Conservation (phyloP, 2,329 filamentous ascomycete genomes). For the Sporothrix schenckii region DNA sequence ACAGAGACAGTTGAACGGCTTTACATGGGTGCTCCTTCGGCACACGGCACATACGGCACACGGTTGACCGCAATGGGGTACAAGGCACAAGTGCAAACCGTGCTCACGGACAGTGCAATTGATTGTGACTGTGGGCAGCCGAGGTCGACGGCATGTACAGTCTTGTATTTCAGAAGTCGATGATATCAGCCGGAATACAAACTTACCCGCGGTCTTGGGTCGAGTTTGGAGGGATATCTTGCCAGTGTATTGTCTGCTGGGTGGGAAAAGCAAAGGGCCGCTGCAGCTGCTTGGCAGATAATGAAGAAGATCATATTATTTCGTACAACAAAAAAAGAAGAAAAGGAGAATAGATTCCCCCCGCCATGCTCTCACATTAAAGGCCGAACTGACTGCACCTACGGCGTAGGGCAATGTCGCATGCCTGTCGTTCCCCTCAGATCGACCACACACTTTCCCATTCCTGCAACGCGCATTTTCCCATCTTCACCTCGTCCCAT, state of each 20-base stretch:
- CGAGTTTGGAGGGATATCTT: neutral
- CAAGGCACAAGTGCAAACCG: neutral
- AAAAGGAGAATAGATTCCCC: neutral
- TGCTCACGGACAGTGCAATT: neutral
- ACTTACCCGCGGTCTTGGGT: constrained; percentile 11
- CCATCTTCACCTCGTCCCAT: neutral
- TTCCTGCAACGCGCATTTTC: too few species aligned
- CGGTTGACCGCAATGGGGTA: neutral
- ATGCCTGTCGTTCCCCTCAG: neutral
- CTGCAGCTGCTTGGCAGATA: neutral
- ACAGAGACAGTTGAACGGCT: neutral
- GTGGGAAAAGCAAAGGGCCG: too few species aligned
- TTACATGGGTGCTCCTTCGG: constrained; percentile 15
- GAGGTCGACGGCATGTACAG: neutral
- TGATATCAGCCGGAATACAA: constrained; percentile 20
- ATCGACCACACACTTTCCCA: neutral
- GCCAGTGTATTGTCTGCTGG: too few species aligned
- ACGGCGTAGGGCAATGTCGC: too few species aligned
- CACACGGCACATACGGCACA: neutral
- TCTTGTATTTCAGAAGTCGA: neutral
- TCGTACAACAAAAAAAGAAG: neutral
- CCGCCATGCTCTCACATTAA: neutral
- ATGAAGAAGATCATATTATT: too few species aligned
- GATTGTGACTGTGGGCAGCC: neutral
- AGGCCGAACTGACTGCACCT: neutral